A percentile compares a stretch with the other conserved stretches of the same genome.
Conservation (phyloP, 2,329 filamentous ascomycete species). For the Trichoderma koningii region DNA sequence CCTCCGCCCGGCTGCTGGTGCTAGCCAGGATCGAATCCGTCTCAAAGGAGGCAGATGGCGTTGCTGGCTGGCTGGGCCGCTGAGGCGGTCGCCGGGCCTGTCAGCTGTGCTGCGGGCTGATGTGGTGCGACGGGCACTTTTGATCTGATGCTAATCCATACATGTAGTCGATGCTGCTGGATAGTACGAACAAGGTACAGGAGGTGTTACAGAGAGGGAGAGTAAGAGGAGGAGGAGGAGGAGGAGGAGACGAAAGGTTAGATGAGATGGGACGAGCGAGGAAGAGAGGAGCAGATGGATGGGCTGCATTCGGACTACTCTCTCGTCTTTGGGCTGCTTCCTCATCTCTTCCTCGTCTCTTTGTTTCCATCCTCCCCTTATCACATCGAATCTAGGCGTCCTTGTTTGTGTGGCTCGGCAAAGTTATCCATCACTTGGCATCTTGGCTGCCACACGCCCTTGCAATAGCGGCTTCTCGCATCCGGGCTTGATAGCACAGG, state of each 20-base stretch:
- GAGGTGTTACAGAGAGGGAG: too few relatives aligned
- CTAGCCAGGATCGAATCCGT: neutral
- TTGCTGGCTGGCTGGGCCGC: neutral
- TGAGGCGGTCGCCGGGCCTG: conserved; percentile 13
- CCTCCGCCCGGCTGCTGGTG: too few relatives aligned
- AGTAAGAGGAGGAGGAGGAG: too few relatives aligned
- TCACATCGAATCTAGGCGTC: neutral
- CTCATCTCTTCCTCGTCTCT: neutral
- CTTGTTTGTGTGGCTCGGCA: conserved; percentile 4
- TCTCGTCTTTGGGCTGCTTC: too few relatives aligned
- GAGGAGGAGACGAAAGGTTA: too few relatives aligned
- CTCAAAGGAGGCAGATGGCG: neutral
- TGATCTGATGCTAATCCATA: neutral
- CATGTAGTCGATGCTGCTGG: too few relatives aligned
- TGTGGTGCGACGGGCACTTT: conserved; percentile 15
- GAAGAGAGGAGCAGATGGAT: too few relatives aligned
- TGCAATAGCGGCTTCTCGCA: neutral
- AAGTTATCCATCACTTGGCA: neutral
- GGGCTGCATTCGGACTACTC: too few relatives aligned
- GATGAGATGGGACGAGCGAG: too few relatives aligned
- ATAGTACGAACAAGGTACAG: too few relatives aligned
- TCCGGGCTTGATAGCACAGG: conserved; percentile 5
- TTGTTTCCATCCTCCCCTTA: neutral
- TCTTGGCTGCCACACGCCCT: conserved; percentile 1
- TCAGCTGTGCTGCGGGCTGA: conserved; percentile 15